Base-by-base conservation (phyloP, 2,329 filamentous ascomycete species). In the Penicillium sp. region DNA sequence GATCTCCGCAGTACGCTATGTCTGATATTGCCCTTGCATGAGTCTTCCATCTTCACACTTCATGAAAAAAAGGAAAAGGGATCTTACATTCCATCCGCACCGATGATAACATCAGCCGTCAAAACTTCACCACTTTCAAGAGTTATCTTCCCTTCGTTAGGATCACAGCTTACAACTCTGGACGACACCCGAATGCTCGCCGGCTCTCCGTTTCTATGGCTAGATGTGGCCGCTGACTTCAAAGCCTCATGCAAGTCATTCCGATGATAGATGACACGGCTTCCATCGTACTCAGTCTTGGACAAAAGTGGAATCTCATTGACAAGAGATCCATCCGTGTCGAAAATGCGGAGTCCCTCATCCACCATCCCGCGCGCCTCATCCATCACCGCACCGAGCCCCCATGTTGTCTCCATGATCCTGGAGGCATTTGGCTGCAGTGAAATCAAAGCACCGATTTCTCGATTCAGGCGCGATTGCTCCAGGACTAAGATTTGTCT, bases 391-490 rank as follows among this genome's bases (percentile, higher is more conserved):
- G 13, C 13, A 14, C 44, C 26, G 65, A 44, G 5, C 39, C 49
- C 49, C 63, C 64, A 65, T 29, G 31, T 52, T 1, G 56, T 56
- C 33, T 63, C 53, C 46, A 84, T 75, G 52, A 84, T 80, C 27
- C 52, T 63, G 5, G 61, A 63, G 22, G 76, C 76, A 26, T 74
- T 74, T 55, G 78, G 81, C 48, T 78, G 67, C 0, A 69, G 59
- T 60, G 10, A 80, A 75, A 68, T 84, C 77, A 80, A 76, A 24
- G 78, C 80, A 55, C 83, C 82, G 37, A 81, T 71, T n/a, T 80
- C 71, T 35, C 73, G 68, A 44, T 65, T 66, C 9, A 68, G 57
- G 2, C 55, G 48, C 7, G 65, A 70, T 41, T 70, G 66, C 37
- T 69, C 67, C 9, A 70, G 53, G 1, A 70, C 49, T 0, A 49